Evolutionary conservation across 129 eudicot species (phyloP).

Genomic region (Helichrysum umbraculigerum): DNA sequence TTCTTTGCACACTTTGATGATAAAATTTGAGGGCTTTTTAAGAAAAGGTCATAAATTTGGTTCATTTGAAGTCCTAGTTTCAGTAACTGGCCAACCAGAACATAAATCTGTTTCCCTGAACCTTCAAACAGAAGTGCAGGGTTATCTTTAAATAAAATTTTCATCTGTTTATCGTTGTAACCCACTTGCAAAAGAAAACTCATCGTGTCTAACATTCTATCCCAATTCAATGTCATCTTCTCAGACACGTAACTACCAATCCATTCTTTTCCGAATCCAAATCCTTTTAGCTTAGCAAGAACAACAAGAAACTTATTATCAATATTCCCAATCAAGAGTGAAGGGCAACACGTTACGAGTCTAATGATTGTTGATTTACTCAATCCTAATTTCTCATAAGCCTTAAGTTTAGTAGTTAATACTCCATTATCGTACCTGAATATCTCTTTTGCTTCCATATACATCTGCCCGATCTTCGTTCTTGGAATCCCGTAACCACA

Average conservation of each 20-base stretch:
- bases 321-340: constrained; percentile 47
- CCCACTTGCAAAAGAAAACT: constrained; percentile 62
- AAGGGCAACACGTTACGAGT: constrained; percentile 63
- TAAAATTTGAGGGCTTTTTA: constrained; percentile 47
- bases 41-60: constrained; percentile 42
- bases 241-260: constrained; percentile 48
- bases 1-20: constrained; percentile 49
- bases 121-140: constrained; percentile 56
- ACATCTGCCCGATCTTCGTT: constrained; percentile 57
- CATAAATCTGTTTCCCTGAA: constrained; percentile 57
- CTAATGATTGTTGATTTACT: constrained; percentile 53
- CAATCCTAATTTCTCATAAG: constrained; percentile 57
- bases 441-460: constrained; percentile 55
- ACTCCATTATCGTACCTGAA: constrained; percentile 52
- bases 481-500: constrained; percentile 70
- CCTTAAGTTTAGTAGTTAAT: constrained; percentile 50
- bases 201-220: constrained; percentile 51
- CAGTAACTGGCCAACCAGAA: constrained; percentile 52
- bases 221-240: constrained; percentile 50
- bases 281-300: constrained; percentile 44
- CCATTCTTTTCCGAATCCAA: constrained; percentile 65
- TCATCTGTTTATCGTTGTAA: constrained; percentile 44
- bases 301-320: constrained; percentile 44
- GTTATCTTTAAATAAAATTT: constrained; percentile 37
- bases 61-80: constrained; percentile 62